Percentiles rank a stretch among this genome's conserved stretches.
These are phyloP conservation scores for Penicillium thymicola DNA, from an alignment of 2,329 filamentous ascomycete species.

Conservation along the genomic window DNA sequence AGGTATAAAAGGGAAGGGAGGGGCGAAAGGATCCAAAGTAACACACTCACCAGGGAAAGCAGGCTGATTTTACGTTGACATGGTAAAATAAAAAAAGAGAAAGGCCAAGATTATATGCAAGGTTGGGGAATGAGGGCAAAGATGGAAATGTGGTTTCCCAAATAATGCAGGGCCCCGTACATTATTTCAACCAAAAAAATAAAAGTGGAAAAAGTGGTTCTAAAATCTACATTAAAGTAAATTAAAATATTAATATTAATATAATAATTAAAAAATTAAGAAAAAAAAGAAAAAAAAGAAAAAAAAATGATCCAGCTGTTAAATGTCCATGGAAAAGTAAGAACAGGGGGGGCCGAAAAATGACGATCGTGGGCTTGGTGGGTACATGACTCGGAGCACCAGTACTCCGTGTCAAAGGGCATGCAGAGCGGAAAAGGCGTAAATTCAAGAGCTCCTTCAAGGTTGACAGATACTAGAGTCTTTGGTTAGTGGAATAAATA, in stretches of 20 bases:
- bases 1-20: not conserved
- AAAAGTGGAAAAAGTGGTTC: not conserved
- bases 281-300: too few species aligned
- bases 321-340: constrained; percentile 29
- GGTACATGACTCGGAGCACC: constrained; percentile 16
- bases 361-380: constrained; percentile 27
- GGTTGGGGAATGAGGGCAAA: constrained; percentile 23
- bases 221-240: not conserved
- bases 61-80: constrained; percentile 25
- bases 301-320: constrained; percentile 17
- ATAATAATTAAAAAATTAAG: constrained; percentile 5
- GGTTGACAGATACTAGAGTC: constrained; percentile 16
- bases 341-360: constrained; percentile 31
- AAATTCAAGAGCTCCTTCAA: constrained; percentile 13
- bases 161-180: constrained; percentile 25
- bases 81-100: constrained; percentile 8
- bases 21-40: not conserved
- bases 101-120: constrained; percentile 26
- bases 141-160: constrained; percentile 16
- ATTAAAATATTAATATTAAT: constrained; percentile 2
- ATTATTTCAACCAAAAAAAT: constrained; percentile 17
- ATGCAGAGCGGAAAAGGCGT: constrained; percentile 21
- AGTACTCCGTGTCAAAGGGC: constrained; percentile 15
- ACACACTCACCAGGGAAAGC: constrained; percentile 24
- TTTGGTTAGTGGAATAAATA: not conserved